Evolutionary conservation across 495 filamentous ascomycete species (phyloP).

Genomic region (Bryoglossum gracile): DNA sequence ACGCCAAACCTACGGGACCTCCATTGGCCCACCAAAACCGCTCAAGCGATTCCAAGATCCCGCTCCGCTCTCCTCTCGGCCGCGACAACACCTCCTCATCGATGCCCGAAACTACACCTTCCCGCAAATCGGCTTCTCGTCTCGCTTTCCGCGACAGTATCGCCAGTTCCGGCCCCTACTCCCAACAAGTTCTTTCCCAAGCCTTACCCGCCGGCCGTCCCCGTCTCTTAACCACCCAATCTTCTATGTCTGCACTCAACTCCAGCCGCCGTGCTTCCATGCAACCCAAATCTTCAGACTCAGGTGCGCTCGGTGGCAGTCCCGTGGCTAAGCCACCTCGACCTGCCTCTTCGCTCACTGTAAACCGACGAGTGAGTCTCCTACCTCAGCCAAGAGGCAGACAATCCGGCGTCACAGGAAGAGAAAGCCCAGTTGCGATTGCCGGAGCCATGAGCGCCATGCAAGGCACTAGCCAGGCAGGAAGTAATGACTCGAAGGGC

Average conservation of each 20-base stretch:
- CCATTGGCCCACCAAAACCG: constrained; percentile 23
- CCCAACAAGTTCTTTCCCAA: constrained; percentile 23
- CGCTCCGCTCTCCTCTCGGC: constrained; percentile 37
- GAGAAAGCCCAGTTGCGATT: constrained; percentile 24
- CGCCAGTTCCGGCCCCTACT: constrained; percentile 33
- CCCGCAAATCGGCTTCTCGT: constrained; percentile 27
- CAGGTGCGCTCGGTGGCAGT: constrained; percentile 20
- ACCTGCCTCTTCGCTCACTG: constrained; percentile 41
- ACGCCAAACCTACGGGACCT: constrained; percentile 42
- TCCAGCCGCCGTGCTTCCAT: constrained; percentile 40
- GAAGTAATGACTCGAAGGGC: constrained; percentile 16
- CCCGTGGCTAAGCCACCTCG: constrained; percentile 26
- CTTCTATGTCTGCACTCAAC: constrained; percentile 29
- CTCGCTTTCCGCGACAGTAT: constrained; percentile 44
- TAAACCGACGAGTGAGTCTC: constrained; percentile 39
- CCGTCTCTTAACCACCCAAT: constrained; percentile 23
- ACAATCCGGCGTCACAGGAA: constrained; percentile 21
- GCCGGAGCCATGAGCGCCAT: constrained; percentile 24
- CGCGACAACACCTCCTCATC: constrained; percentile 33
- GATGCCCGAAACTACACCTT: constrained; percentile 31
- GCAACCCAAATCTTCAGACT: constrained; percentile 26
- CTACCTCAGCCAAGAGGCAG: constrained; percentile 40
- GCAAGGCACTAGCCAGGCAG: constrained; percentile 8
- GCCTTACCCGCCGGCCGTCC: constrained; percentile 24
- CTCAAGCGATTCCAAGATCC: constrained; percentile 35